Conservation (phyloP, 2,329 filamentous ascomycete genomes). For the Penicillium sp. region DNA sequence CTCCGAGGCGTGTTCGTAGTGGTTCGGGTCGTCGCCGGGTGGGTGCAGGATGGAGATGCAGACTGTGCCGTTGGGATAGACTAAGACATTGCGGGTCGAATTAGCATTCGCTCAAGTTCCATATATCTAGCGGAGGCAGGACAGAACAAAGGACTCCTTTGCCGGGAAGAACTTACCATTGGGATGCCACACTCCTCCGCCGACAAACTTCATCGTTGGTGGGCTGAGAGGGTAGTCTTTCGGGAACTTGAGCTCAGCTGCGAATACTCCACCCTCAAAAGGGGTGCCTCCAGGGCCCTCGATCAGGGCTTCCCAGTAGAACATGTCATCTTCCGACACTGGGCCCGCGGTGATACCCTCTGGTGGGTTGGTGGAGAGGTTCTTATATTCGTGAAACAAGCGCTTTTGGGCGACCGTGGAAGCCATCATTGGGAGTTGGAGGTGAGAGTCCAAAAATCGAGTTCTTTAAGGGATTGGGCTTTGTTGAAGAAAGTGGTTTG, state of each 20-base stretch:
- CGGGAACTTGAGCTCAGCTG: slow-evolving; percentile 90
- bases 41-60: slow-evolving; percentile 98
- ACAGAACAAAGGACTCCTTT: neutral
- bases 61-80: slow-evolving; percentile 87
- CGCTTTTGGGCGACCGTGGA: slow-evolving; percentile 65
- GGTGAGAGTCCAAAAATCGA: neutral
- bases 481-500: slow-evolving; percentile 12
- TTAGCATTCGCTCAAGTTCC: neutral
- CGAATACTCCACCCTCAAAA: slow-evolving; percentile 93
- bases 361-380: slow-evolving; percentile 90
- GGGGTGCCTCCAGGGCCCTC: slow-evolving; percentile 93
- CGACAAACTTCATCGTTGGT: slow-evolving; percentile 92
- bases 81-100: slow-evolving; percentile 46
- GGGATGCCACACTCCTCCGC: slow-evolving; percentile 86
- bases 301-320: slow-evolving; percentile 94
- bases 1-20: slow-evolving; percentile 95
- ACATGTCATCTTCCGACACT: slow-evolving; percentile 88
- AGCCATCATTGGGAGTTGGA: slow-evolving; percentile 35
- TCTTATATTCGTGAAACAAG: slow-evolving; percentile 94
- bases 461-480: slow-evolving; percentile 4
- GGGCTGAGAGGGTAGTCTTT: slow-evolving; percentile 96
- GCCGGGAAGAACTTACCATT: slow-evolving; percentile 62
- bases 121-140: neutral
- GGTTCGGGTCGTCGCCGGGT: slow-evolving; percentile 94
- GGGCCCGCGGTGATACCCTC: slow-evolving; percentile 96